Evolutionary conservation across 306 rosid species (phyloP), one percentile per base, ranked within the genome.

Genomic region (Hippophae gyantsensis): DNA sequence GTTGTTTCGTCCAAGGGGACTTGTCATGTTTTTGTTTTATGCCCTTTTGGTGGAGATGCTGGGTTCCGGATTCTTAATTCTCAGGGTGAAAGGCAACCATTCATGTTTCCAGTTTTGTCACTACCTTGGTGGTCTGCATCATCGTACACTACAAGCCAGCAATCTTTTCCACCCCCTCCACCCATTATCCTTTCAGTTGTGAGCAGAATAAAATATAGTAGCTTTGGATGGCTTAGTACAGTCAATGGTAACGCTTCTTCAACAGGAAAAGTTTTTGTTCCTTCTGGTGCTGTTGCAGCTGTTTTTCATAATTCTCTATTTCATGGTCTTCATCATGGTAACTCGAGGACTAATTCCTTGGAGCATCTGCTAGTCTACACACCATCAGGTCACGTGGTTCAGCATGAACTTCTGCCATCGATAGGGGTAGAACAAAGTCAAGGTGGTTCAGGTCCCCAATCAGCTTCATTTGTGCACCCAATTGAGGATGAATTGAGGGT

Each of bases 261-360:
- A 23, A 58, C 97, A 12, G 97, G 95, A 61, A 89, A 86, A 73
- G 87, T 79, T 59, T 86, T 83, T 71, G 95, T 89, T 54, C 97
- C 97, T 69, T 83, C 97, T 49, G 97, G 97, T 69, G 97, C 97
- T 58, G 77, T 86, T 62, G 89, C 95, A 59, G 97, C 89, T 25
- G 72, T 86, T 60, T 89, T 89, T 65, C 93, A 32, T 32, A 32
- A 32, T 32, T 32, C 38, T 32, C 38, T 32, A 4, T 32, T 32
- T 32, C 38, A 32, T 41, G 76, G 80, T 43, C 78, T 63, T 62
- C 84, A 71, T 55, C 74, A 56, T 64, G 67, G 64, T 64, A 74
- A 72, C 69, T 71, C 74, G 63, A 86, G 74, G 75, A 56, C 48
- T n/a, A 64, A 79, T 59, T 52, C 89, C 64, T 79, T 89, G 73